A percentile compares a stretch with the other conserved stretches of the same genome.
phyloP scores from a whole-genome alignment of 2,329 filamentous ascomycete species.

The Colletotrichum spinosum region DNA sequence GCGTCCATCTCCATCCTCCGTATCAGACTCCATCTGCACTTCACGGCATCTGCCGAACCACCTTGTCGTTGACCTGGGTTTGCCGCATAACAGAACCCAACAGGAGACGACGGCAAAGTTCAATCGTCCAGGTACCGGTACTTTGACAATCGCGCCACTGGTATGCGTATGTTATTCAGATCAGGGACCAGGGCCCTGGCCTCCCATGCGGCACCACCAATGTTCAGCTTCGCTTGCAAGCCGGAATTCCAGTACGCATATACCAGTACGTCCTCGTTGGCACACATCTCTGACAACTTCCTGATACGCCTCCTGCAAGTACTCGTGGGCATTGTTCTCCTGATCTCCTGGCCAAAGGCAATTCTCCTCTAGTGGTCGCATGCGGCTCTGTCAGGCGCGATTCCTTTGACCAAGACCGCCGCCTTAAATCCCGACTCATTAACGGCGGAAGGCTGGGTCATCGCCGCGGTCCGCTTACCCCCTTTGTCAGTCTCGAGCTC shows the following conservation, averaged over 20 bases:
- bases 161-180: background rate
- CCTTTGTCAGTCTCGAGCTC: conserved; percentile 7
- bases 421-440: background rate
- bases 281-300: background rate
- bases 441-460: background rate
- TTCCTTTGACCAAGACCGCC: conserved; percentile 19
- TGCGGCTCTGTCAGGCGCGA: conserved; percentile 5
- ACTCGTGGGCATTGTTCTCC: background rate
- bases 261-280: conserved; percentile 1
- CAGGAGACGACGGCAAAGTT: conserved; percentile 6
- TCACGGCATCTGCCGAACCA: conserved; percentile 25
- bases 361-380: background rate
- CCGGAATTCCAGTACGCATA: conserved; percentile 9
- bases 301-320: background rate
- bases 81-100: conserved; percentile 3
- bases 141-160: background rate
- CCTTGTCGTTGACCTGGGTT: conserved; percentile 1
- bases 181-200: conserved; percentile 14
- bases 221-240: conserved; percentile 16
- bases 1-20: conserved; percentile 5
- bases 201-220: background rate
- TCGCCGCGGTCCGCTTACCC: conserved; percentile 5
- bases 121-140: background rate
- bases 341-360: background rate
- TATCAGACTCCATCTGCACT: conserved; percentile 14